Base-by-base conservation (phyloP, 768 basidiomycete genomes). In the Megacollybia marginata region DNA sequence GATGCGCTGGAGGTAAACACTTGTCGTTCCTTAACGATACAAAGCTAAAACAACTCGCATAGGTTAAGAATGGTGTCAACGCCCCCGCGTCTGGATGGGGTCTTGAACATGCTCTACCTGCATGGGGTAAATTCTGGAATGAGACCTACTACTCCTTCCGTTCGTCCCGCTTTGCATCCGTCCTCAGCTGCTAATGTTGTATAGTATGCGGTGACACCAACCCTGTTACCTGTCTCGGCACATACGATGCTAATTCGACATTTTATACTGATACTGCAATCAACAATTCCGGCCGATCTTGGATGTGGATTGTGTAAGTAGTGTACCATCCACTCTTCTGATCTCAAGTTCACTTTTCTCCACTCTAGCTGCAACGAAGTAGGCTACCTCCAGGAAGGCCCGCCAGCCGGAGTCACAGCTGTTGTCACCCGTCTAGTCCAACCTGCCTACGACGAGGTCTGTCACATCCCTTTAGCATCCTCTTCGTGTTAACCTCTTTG, bases 271-370 rank as follows among this genome's bases (percentile, higher is more conserved):
- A 82, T 52, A 80, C 69, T 2, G 62, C 68, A 5, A 63, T 88
- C 34, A 66, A 85, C 60, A 80, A 88, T 52, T 50, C 69, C 0
- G 54, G 52, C 4, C 75, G 86, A 19, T 85, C 85, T 3, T 89
- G 85, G 85, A 63, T 68, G 50, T 88, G 86, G 86, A 78, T 85
- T 57, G 76, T 82, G 82, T 75, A 63, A 50, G 74, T 59, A 23
- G 13, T 34, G 13, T 47, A 28, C 45, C 13, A n/a, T 49, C 15
- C 38, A 18, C 1, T n/a, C 40, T 49, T n/a, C 16, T 23, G 15
- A 10, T 44, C 28, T 31, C 20, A 50, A 33, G 34, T 38, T 48
- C 28, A 48, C 42, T 18, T 32, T 52, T 42, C 15, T 51, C 18
- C 20, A 44, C 50, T n/a, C 23, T 40, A 84, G 82, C 5, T 88